Conservation (phyloP, 768 basidiomycete genomes). For the Mrakia gelida region DNA sequence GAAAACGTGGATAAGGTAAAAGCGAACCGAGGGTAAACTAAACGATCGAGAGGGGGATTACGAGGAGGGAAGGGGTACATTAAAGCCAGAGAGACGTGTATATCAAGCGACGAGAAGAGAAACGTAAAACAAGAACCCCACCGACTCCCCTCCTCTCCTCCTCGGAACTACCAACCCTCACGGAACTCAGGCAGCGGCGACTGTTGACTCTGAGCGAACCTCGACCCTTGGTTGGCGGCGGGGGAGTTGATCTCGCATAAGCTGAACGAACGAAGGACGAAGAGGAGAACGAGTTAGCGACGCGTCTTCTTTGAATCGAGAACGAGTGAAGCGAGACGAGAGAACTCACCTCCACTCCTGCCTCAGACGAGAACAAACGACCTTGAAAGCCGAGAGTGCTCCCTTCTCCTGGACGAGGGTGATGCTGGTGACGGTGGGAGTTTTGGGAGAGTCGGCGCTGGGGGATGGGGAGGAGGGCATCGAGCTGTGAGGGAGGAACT, state of each 20-base stretch:
- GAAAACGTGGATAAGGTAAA: no score
- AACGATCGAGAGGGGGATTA: no score
- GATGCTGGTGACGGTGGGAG: conserved; percentile 56
- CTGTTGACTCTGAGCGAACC: not conserved
- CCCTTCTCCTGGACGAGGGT: conserved; percentile 80
- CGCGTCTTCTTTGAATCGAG: not conserved
- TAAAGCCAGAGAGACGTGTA: no score
- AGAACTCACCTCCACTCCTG: conserved; percentile 14
- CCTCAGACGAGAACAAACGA: conserved; percentile 40
- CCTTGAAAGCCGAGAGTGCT: conserved; percentile 72
- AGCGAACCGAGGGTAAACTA: no score
- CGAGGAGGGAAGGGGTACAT: no score
- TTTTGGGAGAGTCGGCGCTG: not conserved
- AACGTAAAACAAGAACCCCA: not conserved
- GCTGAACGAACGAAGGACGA: not conserved
- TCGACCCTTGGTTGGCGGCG: not conserved
- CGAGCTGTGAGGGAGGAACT: conserved; percentile 50
- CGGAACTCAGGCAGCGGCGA: conserved; percentile 1
- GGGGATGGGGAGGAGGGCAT: conserved; percentile 14
- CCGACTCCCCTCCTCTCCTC: not conserved
- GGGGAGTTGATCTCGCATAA: conserved; percentile 4
- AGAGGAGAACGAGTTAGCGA: not conserved
- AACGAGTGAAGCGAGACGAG: not conserved
- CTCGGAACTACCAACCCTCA: not conserved
- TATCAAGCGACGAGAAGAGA: not conserved